Conservation (phyloP, 306 rosid species). For the Vigna radiata region DNA sequence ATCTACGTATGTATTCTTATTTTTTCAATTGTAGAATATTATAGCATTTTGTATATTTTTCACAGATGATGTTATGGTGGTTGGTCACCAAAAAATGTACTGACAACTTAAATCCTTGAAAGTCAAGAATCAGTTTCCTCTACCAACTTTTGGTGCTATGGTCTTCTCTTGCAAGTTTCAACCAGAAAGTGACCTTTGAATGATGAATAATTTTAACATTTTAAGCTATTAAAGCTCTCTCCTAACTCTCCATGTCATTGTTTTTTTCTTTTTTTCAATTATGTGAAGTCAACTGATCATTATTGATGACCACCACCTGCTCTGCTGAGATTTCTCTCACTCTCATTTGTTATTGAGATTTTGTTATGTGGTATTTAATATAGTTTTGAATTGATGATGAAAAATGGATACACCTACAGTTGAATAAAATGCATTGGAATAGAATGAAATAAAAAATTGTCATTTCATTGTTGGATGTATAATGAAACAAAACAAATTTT, state of each 20-base stretch:
- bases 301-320: neutral
- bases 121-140: conserved; percentile 43
- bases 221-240: conserved; percentile 31
- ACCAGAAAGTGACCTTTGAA: conserved; percentile 28
- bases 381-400: no score
- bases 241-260: conserved; percentile 30
- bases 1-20: conserved; percentile 15
- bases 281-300: conserved; percentile 15
- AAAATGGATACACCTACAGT: no score
- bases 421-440: no score
- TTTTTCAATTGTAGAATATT: conserved; percentile 11
- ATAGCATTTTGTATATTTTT: conserved; percentile 38
- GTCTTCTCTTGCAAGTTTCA: conserved; percentile 26
- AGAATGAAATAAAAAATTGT: no score
- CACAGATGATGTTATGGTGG: conserved; percentile 35
- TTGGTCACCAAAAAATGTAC: conserved; percentile 47
- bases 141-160: conserved; percentile 33
- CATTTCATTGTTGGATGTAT: no score
- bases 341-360: neutral
- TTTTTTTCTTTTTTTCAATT: neutral
- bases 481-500: no score
- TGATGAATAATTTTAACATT: conserved; percentile 29
- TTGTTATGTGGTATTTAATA: neutral
- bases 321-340: neutral
- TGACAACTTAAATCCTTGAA: conserved; percentile 33